Evolutionary conservation across 2,329 filamentous ascomycete genomes (phyloP).

Genomic region (Ophiostoma sp.): DNA sequence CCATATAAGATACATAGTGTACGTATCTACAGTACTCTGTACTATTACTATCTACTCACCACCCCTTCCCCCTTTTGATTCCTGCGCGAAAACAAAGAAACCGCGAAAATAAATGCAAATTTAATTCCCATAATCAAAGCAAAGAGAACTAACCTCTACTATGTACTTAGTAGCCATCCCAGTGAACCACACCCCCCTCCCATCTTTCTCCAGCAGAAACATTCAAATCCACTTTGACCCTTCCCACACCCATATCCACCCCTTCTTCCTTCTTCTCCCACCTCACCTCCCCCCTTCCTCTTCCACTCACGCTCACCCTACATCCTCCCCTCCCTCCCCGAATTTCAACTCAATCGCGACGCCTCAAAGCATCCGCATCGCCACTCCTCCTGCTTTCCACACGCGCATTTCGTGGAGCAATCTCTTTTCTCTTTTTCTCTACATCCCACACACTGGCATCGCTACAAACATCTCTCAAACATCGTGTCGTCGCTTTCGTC

Average conservation of each 20-base stretch:
- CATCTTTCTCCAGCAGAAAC: conserved; percentile 11
- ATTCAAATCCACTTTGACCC: conserved; percentile 12
- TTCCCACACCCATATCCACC: conserved; percentile 11
- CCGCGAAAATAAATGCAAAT: conserved; percentile 11
- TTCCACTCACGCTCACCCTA: conserved; percentile 5
- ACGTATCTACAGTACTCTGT: too few relatives aligned
- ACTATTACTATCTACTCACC: neutral
- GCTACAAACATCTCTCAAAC: neutral
- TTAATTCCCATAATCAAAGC: conserved; percentile 6
- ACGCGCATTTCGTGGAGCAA: neutral
- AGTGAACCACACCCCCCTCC: conserved; percentile 10
- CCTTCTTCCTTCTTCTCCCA: conserved; percentile 9
- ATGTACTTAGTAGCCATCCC: neutral
- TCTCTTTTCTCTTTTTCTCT: neutral
- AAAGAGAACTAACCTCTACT: neutral
- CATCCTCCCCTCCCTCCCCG: conserved; percentile 15
- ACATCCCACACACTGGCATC: neutral
- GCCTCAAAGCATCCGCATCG: neutral
- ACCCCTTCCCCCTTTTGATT: conserved; percentile 9
- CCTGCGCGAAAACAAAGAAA: conserved; percentile 13
- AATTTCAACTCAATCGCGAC: conserved; percentile 11
- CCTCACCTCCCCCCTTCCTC: conserved; percentile 8
- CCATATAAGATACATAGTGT: neutral
- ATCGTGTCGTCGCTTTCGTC: neutral
- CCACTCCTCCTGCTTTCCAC: neutral